phyloP scores from a whole-genome alignment of 768 basidiomycete species.

The Lyophyllum shimeji region DNA sequence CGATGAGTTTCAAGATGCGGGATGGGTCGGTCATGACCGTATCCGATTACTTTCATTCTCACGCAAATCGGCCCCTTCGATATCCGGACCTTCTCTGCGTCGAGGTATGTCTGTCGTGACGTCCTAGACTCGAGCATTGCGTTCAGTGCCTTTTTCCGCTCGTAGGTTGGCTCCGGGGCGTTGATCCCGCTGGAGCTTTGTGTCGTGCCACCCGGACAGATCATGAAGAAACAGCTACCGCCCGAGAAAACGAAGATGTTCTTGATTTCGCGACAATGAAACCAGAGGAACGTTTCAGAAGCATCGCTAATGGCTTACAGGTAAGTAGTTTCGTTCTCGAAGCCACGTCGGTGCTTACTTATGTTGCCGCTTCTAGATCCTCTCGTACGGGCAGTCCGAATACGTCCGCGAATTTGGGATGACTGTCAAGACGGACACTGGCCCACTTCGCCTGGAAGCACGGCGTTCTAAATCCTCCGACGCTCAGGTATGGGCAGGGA shows the following conservation, averaged over 20 bases:
- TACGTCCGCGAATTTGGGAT: constrained; percentile 74
- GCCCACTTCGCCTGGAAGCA: constrained; percentile 52
- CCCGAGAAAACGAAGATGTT: constrained; percentile 63
- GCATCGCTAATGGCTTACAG: constrained; percentile 50
- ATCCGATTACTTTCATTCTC: constrained; percentile 16
- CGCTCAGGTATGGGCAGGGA: constrained; percentile 58
- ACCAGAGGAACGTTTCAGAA: constrained; percentile 54
- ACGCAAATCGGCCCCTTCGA: constrained; percentile 32
- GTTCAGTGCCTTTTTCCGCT: not conserved
- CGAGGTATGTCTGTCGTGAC: constrained; percentile 39
- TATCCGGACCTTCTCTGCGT: constrained; percentile 52
- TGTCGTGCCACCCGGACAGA: constrained; percentile 59
- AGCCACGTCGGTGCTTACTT: not conserved
- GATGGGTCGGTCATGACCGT: constrained; percentile 29
- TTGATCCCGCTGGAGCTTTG: constrained; percentile 70
- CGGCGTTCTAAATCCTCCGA: constrained; percentile 63
- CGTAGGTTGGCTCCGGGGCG: constrained; percentile 60
- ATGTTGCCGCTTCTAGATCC: constrained; percentile 32
- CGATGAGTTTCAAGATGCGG: constrained; percentile 45
- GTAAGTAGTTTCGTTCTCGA: not conserved
- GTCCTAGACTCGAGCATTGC: not conserved
- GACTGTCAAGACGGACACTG: constrained; percentile 44
- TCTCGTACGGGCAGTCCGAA: constrained; percentile 69
- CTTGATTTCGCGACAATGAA: constrained; percentile 67
- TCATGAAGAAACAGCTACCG: constrained; percentile 71